Conservation (phyloP, 257 asterid genomes). For the Oldenlandia corymbosa region DNA sequence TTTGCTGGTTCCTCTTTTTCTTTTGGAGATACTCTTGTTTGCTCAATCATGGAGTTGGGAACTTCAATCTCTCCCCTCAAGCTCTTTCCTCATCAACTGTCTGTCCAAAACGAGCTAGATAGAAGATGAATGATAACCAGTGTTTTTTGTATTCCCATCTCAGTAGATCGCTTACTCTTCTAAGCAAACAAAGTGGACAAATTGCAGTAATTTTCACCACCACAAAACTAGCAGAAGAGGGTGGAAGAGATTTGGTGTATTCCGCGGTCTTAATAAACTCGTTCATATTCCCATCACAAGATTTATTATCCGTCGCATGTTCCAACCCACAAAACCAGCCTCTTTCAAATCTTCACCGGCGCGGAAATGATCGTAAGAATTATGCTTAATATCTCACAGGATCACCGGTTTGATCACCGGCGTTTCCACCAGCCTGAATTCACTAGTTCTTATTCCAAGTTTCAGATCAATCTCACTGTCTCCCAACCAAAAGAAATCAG, state of each 20-base stretch:
- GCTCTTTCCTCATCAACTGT: conserved; percentile 61
- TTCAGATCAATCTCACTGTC: conserved; percentile 85
- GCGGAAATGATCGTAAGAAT: conserved; percentile 67
- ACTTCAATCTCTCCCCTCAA: conserved; percentile 42
- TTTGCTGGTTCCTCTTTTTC: no score
- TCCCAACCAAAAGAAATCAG: conserved; percentile 94
- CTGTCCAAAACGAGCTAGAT: conserved; percentile 57
- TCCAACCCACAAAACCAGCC: conserved; percentile 65
- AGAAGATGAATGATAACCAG: conserved; percentile 49
- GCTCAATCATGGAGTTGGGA: conserved; percentile 7
- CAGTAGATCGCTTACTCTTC: conserved; percentile 68
- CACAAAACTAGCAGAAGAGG: conserved; percentile 57
- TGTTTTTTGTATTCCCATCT: conserved; percentile 62
- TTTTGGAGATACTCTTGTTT: conserved; percentile 1
- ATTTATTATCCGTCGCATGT: conserved; percentile 46
- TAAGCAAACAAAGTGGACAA: conserved; percentile 48
- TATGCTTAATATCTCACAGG: conserved; percentile 28
- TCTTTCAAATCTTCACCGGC: conserved; percentile 53
- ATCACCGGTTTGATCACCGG: conserved; percentile 31
- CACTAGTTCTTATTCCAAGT: conserved; percentile 53
- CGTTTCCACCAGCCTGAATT: conserved; percentile 41
- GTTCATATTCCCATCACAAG: conserved; percentile 48
- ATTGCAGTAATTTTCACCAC: conserved; percentile 86
- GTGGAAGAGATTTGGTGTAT: conserved; percentile 25
- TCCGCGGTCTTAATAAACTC: conserved; percentile 47